Base-by-base conservation (phyloP, 768 basidiomycete species). In the Hypholoma fasciculare region DNA sequence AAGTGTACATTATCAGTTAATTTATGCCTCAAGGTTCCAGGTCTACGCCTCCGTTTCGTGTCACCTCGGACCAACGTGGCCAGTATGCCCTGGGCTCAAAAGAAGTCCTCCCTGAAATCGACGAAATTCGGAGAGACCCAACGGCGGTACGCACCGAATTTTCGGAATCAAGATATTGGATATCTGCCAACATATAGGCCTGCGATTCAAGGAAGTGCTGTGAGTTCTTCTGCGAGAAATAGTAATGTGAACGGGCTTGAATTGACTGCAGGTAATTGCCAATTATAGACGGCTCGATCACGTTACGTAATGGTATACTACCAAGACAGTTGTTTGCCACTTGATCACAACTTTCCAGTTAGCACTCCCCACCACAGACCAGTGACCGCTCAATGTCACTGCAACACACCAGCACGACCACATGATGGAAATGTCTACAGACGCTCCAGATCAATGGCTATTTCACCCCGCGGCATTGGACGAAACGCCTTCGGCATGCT, bases 391-490 rank as follows among this genome's bases (percentile, higher is more conserved):
- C 40, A 37, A 52, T 52, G 49, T 51, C 36, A 36, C 49, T 51
- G n/a, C 49, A 17, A 38, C 51, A 40, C 51, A 52, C 38, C 51
- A 14, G 23, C n/a, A 26, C 49, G 14, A 13, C 39, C 39, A 43
- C 52, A 54, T 46, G 44, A 54, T 54, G 44, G 30, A 54, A 37
- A 34, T 20, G 6, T 46, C 47, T 54, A 23, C 63, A 69, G 53
- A 57, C 65, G 63, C 65, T 49, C 56, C 61, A 26, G 72, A 81
- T 44, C 91, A 93, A 73, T 93, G 91, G 91, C 65, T 90, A 1
- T 92, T 93, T 65, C 78, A 85, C 43, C 61, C 87, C 43, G 76
- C 82, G 39, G 79, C 85, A 12, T 76, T 93, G 16, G 69, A 77
- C 48, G 71, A 71, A 30, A 87, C 88, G 0, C 90, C 91, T 7